Evolutionary conservation across 2,329 filamentous ascomycete species (phyloP).

Genomic region (Teratosphaeria gauchensis): DNA sequence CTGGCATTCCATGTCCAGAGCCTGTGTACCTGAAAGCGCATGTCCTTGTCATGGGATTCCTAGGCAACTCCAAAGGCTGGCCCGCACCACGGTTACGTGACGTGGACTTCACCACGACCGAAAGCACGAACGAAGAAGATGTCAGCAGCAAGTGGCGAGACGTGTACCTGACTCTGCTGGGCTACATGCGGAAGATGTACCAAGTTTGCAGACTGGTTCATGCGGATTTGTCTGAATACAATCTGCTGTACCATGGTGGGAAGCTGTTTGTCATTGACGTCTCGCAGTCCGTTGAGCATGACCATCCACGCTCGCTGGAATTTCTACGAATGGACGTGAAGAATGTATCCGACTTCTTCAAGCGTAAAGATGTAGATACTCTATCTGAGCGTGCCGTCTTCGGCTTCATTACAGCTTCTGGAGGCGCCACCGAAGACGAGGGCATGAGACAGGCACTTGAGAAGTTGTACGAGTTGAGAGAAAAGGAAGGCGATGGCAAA

Average conservation of each 20-base stretch:
- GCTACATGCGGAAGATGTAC: conserved; percentile 87
- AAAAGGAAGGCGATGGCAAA: conserved; percentile 33
- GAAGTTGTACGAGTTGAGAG: conserved; percentile 52
- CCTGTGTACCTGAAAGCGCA: conserved; percentile 85
- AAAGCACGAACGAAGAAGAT: conserved; percentile 44
- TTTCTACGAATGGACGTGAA: conserved; percentile 98
- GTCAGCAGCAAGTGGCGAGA: conserved; percentile 62
- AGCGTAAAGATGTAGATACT: conserved; percentile 70
- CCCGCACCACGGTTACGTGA: conserved; percentile 84
- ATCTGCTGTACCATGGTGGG: conserved; percentile 77
- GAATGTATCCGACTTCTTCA: conserved; percentile 90
- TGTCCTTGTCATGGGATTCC: conserved; percentile 87
- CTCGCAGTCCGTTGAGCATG: conserved; percentile 92
- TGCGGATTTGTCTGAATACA: conserved; percentile 96
- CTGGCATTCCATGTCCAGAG: conserved; percentile 83
- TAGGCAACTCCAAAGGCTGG: conserved; percentile 78
- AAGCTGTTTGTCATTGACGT: conserved; percentile 93
- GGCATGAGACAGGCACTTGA: conserved; percentile 55
- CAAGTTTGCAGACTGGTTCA: conserved; percentile 87
- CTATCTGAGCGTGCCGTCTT: conserved; percentile 73
- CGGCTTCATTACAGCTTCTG: conserved; percentile 62
- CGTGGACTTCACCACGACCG: conserved; percentile 52
- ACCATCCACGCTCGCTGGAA: conserved; percentile 84
- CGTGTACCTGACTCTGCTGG: conserved; percentile 74
- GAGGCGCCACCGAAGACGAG: conserved; percentile 52